Percentiles rank a stretch among this genome's conserved stretches.
phyloP scores from a whole-genome alignment of 805 yeast genomes.

The Ogataea saltuana region DNA sequence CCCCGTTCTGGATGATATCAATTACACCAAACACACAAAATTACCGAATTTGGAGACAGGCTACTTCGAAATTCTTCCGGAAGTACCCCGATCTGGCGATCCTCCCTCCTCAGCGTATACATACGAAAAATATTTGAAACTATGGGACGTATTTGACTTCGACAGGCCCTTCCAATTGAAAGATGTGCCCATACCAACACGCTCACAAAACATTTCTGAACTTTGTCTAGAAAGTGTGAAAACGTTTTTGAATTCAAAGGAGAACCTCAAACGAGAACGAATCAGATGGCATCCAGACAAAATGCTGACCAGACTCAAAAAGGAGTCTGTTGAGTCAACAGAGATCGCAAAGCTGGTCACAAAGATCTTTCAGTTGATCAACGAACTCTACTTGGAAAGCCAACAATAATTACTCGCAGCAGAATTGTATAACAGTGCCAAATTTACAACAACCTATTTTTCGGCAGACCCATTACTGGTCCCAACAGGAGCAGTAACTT shows the following conservation, averaged over 20 bases:
- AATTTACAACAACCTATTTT: slow-evolving; percentile 1
- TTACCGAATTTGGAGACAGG: slow-evolving; percentile 14
- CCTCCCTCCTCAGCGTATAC: slow-evolving; percentile 15
- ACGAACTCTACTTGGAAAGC: slow-evolving; percentile 36
- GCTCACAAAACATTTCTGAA: slow-evolving; percentile 14
- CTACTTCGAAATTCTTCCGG: slow-evolving; percentile 11
- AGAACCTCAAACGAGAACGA: slow-evolving; percentile 47
- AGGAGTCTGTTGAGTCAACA: slow-evolving; percentile 3
- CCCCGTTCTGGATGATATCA: slow-evolving; percentile 8
- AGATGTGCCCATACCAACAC: slow-evolving; percentile 26
- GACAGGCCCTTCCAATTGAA: not conserved
- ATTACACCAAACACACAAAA: slow-evolving; percentile 17
- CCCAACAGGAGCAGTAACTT: slow-evolving; percentile 4
- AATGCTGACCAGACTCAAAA: slow-evolving; percentile 38
- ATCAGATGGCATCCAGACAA: slow-evolving; percentile 74
- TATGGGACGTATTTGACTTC: slow-evolving; percentile 12
- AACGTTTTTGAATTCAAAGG: slow-evolving; percentile 19
- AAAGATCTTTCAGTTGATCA: slow-evolving; percentile 43
- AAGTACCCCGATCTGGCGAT: not conserved
- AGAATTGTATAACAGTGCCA: too few species aligned
- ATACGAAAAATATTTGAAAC: slow-evolving; percentile 25
- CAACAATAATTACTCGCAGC: too few species aligned
- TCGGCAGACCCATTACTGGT: not conserved
- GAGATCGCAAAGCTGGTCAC: slow-evolving; percentile 33
- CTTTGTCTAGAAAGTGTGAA: slow-evolving; percentile 15